phyloP scores from a whole-genome alignment of 2,329 filamentous ascomycete species.

The Aspergillus fischeri region DNA sequence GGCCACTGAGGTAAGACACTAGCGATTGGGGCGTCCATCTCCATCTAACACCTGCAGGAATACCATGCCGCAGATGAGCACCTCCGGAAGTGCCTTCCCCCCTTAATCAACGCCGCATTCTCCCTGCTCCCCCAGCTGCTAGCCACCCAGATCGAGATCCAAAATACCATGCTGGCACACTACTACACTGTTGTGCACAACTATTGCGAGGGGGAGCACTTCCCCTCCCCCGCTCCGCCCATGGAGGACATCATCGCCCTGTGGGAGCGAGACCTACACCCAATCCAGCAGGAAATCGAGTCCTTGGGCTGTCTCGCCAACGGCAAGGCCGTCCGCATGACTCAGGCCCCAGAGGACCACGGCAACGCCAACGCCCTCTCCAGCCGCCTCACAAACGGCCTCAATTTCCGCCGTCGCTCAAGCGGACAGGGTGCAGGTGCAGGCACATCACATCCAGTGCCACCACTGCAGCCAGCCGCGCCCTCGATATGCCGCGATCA shows the following conservation, averaged over 20 bases:
- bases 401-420: slow-evolving; percentile 30
- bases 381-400: slow-evolving; percentile 32
- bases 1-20: slow-evolving; percentile 55
- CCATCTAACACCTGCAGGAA: slow-evolving; percentile 45
- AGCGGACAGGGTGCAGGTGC: slow-evolving; percentile 24
- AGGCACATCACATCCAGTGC: slow-evolving; percentile 18
- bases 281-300: slow-evolving; percentile 64
- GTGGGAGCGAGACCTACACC: slow-evolving; percentile 62
- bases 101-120: slow-evolving; percentile 66
- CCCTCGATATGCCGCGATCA: background rate
- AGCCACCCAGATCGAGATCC: slow-evolving; percentile 66
- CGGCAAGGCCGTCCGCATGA: slow-evolving; percentile 53
- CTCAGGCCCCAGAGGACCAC: slow-evolving; percentile 12
- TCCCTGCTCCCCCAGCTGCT: slow-evolving; percentile 70
- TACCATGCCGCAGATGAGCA: slow-evolving; percentile 73
- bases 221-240: slow-evolving; percentile 67
- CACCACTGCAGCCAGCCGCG: background rate
- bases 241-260: slow-evolving; percentile 66
- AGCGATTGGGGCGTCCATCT: background rate
- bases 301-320: slow-evolving; percentile 59
- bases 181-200: slow-evolving; percentile 73
- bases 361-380: slow-evolving; percentile 41
- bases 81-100: slow-evolving; percentile 66
- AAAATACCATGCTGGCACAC: slow-evolving; percentile 71
- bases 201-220: slow-evolving; percentile 65